These are phyloP conservation scores for Bryum argenteum DNA, from an alignment of 225 moss, liverwort and hornwort genomes.

Conservation along the genomic window DNA sequence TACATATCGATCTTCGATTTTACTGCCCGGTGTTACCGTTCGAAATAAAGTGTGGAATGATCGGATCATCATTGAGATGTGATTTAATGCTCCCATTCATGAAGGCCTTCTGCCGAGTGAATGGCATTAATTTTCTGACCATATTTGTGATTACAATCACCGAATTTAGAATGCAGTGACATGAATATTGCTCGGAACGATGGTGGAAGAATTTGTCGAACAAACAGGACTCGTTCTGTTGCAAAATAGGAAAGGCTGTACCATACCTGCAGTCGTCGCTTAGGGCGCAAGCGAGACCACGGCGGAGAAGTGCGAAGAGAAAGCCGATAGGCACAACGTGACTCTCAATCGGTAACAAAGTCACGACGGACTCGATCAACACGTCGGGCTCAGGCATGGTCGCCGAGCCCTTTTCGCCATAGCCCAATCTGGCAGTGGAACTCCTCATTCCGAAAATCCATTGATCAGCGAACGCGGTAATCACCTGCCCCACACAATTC, in stretches of 20 bases:
- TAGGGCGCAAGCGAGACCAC: conserved; percentile 64
- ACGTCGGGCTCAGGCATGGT: conserved; percentile 25
- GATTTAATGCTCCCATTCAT: background rate
- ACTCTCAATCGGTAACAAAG: conserved; percentile 63
- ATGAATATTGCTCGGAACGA: too few relatives aligned
- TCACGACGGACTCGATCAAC: conserved; percentile 70
- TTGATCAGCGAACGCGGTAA: conserved; percentile 74
- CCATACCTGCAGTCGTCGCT: conserved; percentile 57
- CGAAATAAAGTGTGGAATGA: background rate
- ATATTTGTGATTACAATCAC: background rate
- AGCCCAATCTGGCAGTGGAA: background rate
- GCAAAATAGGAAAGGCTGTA: too few relatives aligned
- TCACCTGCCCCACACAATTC: conserved; percentile 79
- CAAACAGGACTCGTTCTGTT: too few relatives aligned
- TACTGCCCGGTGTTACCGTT: background rate
- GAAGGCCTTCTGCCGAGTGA: background rate
- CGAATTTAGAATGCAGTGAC: too few relatives aligned
- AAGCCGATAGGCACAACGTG: conserved; percentile 76
- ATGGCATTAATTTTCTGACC: background rate
- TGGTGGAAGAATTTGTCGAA: too few relatives aligned
- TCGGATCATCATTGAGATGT: too few relatives aligned
- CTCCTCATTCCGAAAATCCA: conserved; percentile 53
- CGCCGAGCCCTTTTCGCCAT: conserved; percentile 13
- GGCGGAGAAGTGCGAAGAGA: conserved; percentile 74
- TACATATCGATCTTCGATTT: background rate